Evolutionary conservation across 2,329 filamentous ascomycete genomes (phyloP).

Genomic region (Triangularia verruculosa): DNA sequence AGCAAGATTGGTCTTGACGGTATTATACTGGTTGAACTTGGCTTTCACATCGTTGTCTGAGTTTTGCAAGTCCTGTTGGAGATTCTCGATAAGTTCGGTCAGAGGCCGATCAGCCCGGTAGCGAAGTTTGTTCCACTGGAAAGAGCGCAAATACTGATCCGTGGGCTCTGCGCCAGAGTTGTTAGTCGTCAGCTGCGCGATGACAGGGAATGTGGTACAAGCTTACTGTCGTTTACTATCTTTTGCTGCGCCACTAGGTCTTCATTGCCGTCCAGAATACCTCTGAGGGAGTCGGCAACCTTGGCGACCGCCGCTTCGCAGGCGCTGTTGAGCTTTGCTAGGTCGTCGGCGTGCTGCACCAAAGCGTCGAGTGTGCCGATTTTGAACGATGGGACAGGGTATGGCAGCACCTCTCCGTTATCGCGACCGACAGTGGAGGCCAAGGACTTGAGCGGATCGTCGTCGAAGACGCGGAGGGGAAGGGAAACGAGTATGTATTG

Average conservation of each 20-base stretch:
- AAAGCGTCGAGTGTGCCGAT: slow-evolving; percentile 94
- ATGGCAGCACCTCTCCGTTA: slow-evolving; percentile 71
- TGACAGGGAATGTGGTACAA: neutral
- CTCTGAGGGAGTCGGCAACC: slow-evolving; percentile 80
- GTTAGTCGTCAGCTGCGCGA: neutral
- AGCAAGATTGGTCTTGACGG: slow-evolving; percentile 79
- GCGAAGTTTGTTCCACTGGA: slow-evolving; percentile 97
- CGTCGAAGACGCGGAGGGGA: slow-evolving; percentile 80
- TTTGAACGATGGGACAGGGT: slow-evolving; percentile 91
- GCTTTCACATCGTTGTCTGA: slow-evolving; percentile 95
- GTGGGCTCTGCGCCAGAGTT: slow-evolving; percentile 69
- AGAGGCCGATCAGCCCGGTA: slow-evolving; percentile 92
- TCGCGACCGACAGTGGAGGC: slow-evolving; percentile 69
- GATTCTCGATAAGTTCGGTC: slow-evolving; percentile 76
- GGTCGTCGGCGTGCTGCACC: slow-evolving; percentile 93
- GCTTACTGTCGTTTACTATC: slow-evolving; percentile 87
- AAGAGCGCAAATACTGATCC: slow-evolving; percentile 84
- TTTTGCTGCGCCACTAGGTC: slow-evolving; percentile 82
- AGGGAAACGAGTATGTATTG: slow-evolving; percentile 89
- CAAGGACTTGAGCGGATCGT: slow-evolving; percentile 77
- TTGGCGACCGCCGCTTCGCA: slow-evolving; percentile 84
- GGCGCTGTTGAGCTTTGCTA: slow-evolving; percentile 77
- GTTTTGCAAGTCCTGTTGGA: slow-evolving; percentile 90
- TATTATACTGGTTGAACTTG: slow-evolving; percentile 93
- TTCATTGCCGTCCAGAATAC: slow-evolving; percentile 79